Percentiles rank a stretch among this genome's conserved stretches.
These are phyloP conservation scores for Hyphodiscus sp. DNA, from an alignment of 2,329 filamentous ascomycete genomes.

Conservation along the genomic window DNA sequence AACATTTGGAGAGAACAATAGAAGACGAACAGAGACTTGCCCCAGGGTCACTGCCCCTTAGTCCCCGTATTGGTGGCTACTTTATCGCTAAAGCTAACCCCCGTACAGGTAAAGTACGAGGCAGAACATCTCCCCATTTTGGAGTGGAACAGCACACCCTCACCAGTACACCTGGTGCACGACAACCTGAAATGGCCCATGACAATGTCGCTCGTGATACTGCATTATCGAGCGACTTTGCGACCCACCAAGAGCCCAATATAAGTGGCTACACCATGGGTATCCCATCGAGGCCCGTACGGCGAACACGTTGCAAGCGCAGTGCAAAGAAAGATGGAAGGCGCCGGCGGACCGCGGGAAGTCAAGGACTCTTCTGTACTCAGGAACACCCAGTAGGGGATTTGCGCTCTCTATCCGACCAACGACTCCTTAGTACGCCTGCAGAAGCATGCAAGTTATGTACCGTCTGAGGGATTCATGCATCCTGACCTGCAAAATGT, in stretches of 20 bases:
- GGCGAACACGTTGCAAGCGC: constrained; percentile 28
- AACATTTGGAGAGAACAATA: too few relatives aligned
- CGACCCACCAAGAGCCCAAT: constrained; percentile 2
- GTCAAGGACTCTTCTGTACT: neutral
- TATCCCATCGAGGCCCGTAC: constrained; percentile 19
- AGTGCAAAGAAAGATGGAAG: too few relatives aligned
- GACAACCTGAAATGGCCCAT: constrained; percentile 14
- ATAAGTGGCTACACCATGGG: constrained; percentile 5
- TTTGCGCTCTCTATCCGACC: constrained; percentile 20
- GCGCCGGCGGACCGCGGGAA: constrained; percentile 5
- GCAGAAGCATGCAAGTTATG: constrained; percentile 12
- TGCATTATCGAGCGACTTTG: neutral
- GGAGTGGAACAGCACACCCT: constrained; percentile 7
- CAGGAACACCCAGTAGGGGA: constrained; percentile 22
- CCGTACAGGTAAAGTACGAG: too few relatives aligned
- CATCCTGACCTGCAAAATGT: constrained; percentile 15
- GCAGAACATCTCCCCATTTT: too few relatives aligned
- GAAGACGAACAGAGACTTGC: too few relatives aligned
- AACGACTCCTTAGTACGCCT: constrained; percentile 21
- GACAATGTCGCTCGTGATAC: constrained; percentile 4
- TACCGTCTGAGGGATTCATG: constrained; percentile 6
- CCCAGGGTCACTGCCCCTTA: too few relatives aligned
- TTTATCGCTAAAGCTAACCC: too few relatives aligned
- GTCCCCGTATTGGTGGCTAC: too few relatives aligned
- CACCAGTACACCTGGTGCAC: neutral